These are phyloP conservation scores for Microdochium paspali DNA, from an alignment of 2,329 filamentous ascomycete species.

Conservation along the genomic window DNA sequence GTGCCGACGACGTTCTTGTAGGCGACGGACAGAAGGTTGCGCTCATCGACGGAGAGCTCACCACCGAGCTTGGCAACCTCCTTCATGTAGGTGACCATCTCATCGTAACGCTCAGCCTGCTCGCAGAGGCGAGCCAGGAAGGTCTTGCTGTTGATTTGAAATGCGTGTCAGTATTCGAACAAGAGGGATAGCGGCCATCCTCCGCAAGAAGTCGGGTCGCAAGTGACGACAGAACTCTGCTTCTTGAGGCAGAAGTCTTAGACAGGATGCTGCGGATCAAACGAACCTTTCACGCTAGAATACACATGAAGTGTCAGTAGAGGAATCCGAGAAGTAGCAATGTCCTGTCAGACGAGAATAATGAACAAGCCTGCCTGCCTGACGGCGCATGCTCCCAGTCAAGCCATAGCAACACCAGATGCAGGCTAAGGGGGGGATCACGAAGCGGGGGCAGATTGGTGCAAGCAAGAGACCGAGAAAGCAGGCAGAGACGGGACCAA, in stretches of 20 bases:
- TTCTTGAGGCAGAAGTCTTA: constrained; percentile 7
- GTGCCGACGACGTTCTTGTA: constrained; percentile 99
- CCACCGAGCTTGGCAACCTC: constrained; percentile 85
- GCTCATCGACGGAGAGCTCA: constrained; percentile 88
- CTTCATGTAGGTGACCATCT: constrained; percentile 99
- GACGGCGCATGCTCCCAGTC: constrained; percentile 16
- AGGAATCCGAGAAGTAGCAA: constrained; percentile 1
- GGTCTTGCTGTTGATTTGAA: constrained; percentile 67
- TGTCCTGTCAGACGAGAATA: constrained; percentile 3
- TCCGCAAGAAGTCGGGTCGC: constrained; percentile 4
- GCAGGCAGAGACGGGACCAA: not conserved
- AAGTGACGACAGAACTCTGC: not conserved
- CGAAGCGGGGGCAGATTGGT: constrained; percentile 5
- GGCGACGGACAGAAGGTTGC: constrained; percentile 94
- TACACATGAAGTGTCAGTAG: constrained; percentile 18
- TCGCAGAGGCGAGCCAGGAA: constrained; percentile 99
- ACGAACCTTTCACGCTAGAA: constrained; percentile 61
- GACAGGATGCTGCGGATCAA: constrained; percentile 7
- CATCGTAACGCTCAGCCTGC: constrained; percentile 99
- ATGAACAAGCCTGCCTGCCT: constrained; percentile 8
- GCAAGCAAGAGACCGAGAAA: constrained; percentile 8
- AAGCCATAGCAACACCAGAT: not conserved
- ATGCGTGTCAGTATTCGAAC: constrained; percentile 22
- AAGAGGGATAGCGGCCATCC: constrained; percentile 4
- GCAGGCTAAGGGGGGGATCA: not conserved